Evolutionary conservation across 495 filamentous ascomycete genomes (phyloP), one percentile per base, ranked within the genome.

Genomic region (Immersiella caudata): DNA sequence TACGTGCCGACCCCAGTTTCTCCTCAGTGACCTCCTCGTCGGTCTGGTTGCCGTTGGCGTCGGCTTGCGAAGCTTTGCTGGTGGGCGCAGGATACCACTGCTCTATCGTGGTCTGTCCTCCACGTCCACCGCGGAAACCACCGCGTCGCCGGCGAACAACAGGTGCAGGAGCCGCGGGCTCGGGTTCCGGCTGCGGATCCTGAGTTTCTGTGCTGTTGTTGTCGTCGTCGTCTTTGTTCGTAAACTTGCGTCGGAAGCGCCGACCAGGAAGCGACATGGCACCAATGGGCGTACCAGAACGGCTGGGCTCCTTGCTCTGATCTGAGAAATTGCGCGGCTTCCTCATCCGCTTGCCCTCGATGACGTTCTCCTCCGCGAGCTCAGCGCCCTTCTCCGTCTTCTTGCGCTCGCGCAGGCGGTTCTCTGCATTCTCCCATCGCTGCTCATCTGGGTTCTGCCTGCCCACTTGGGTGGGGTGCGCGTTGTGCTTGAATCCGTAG

Each of bases 341-440:
- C 27, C 82, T 70, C 11, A 67, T 66, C 46, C 82, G 73, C 65
- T 83, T 83, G 21, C 80, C 81, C 51, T 78, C 78, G 8, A 80
- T 59, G 14, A 80, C 72, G 25, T 74, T 73, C 20, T 78, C 76
- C 22, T 83, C 80, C 20, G 74, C 77, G 2, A 81, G 76, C 40
- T 83, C 82, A 6, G 81, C 80, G 14, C 76, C 81, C 66, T 82
- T 83, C 54, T 79, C 79, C 0, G 80, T 83, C 61, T 78, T 76
- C 63, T 78, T 83, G 5, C 80, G 78, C n/a, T 81, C 77, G 25
- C 82, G 78, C 22, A 83, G 72, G 27, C 81, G 70, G 54, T 76
- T 75, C 68, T 81, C 76, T n/a, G 76, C 71, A 40, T 78, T 71
- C 35, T 81, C 81, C 57, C 76, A 76, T 24, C 79, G 81, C 63